phyloP scores from a whole-genome alignment of 1,284 basidiomycete species.

The Ustilago crameri region DNA sequence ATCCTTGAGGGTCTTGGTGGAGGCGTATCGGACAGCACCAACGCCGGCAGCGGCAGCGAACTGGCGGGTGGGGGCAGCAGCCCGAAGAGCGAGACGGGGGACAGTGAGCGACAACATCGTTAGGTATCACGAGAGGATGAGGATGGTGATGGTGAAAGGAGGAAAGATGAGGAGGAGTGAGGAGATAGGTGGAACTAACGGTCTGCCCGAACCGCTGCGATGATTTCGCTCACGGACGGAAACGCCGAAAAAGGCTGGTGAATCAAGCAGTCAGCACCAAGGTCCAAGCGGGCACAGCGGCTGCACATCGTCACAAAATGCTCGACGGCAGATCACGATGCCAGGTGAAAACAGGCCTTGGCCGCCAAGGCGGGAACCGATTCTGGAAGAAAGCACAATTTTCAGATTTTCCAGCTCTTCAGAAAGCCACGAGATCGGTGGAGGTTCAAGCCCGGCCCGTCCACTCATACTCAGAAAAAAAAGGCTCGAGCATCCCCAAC shows the following conservation, averaged over 20 bases:
- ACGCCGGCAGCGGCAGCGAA: conserved; percentile 58
- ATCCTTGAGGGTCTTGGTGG: conserved; percentile 65
- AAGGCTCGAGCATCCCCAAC: background rate
- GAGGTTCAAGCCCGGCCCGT: conserved; percentile 6
- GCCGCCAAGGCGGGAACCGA: conserved; percentile 13
- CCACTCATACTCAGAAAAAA: background rate
- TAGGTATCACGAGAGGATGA: conserved; percentile 13
- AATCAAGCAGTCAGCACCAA: background rate
- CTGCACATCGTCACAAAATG: background rate
- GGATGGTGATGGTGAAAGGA: conserved; percentile 33
- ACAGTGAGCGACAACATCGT: conserved; percentile 65
- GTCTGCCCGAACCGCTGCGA: background rate
- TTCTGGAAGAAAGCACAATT: conserved; percentile 8
- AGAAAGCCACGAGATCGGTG: conserved; percentile 17
- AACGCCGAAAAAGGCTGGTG: too few relatives aligned
- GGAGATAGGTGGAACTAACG: background rate
- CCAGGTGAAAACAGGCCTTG: conserved; percentile 5
- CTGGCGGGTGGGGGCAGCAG: conserved; percentile 62
- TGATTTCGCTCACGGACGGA: too few relatives aligned
- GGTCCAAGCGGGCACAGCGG: conserved; percentile 4
- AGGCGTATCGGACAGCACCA: conserved; percentile 59
- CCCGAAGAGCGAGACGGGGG: conserved; percentile 61
- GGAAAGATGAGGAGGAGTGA: background rate
- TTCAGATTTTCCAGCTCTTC: background rate
- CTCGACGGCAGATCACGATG: conserved; percentile 9